Evolutionary conservation across 305 asterid species (phyloP).

Genomic region (Fraxinus platypoda): DNA sequence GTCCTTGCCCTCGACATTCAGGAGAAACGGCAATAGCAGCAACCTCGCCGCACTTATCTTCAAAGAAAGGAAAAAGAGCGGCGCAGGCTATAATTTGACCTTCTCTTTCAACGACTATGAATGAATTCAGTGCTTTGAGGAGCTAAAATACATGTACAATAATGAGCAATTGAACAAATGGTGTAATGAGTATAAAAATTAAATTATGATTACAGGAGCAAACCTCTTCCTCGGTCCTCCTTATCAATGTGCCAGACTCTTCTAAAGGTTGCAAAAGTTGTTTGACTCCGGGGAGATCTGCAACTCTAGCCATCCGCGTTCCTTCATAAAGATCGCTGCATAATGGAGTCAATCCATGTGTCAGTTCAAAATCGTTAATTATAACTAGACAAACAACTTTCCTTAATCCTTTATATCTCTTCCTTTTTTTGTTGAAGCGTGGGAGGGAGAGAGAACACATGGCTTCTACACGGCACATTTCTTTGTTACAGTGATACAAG

Average conservation of each 20-base stretch:
- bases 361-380: not conserved
- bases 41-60: constrained; percentile 87
- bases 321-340: constrained; percentile 95
- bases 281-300: constrained; percentile 69
- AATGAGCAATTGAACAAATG: constrained; percentile 15
- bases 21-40: constrained; percentile 98
- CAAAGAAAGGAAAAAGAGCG: constrained; percentile 72
- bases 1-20: constrained; percentile 96
- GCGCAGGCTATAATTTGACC: constrained; percentile 91
- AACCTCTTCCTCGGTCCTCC: constrained; percentile 85
- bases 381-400: not conserved
- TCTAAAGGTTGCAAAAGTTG: constrained; percentile 77
- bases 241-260: constrained; percentile 77
- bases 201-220: constrained; percentile 15
- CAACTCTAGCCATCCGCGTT: constrained; percentile 67
- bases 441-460: not conserved
- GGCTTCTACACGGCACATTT: not conserved
- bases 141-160: constrained; percentile 43
- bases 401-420: not conserved
- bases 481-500: not conserved
- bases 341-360: constrained; percentile 23
- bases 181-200: constrained; percentile 1
- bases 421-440: not conserved
- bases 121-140: constrained; percentile 54
- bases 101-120: constrained; percentile 87